Percentiles rank a stretch among this genome's conserved stretches.
Conservation (phyloP, 2,329 filamentous ascomycete genomes). For the Trichoderma asperellum region DNA sequence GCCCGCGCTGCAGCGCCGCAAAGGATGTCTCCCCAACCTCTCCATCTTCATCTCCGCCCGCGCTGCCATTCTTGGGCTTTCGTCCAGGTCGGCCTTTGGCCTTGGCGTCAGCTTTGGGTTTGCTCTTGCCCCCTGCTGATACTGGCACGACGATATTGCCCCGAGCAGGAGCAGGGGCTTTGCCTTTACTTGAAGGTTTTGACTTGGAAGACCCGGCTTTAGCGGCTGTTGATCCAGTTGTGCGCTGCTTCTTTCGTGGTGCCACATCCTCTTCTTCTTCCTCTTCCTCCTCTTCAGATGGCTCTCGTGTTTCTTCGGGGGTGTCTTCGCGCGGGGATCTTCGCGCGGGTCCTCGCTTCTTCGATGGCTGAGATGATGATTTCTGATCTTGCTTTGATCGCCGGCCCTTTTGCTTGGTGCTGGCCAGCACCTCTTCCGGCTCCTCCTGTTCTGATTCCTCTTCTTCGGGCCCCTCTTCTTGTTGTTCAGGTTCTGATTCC, state of each 20-base stretch:
- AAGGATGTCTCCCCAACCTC: conserved; percentile 54
- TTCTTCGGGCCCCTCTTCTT: conserved; percentile 29
- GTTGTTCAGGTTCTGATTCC: conserved; percentile 22
- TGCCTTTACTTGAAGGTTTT: conserved; percentile 14
- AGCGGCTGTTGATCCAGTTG: conserved; percentile 34
- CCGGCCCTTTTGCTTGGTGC: conserved; percentile 31
- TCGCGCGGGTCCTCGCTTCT: conserved; percentile 12
- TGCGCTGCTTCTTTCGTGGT: conserved; percentile 38
- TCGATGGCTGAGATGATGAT: neutral
- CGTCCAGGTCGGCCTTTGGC: conserved; percentile 35
- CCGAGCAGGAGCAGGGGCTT: conserved; percentile 8
- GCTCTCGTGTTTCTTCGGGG: conserved; percentile 15
- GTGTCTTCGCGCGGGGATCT: conserved; percentile 8
- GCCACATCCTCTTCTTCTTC: conserved; percentile 36
- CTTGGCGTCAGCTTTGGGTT: conserved; percentile 35
- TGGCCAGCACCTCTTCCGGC: conserved; percentile 1
- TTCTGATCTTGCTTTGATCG: conserved; percentile 28
- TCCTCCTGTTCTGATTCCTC: conserved; percentile 26
- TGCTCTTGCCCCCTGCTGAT: conserved; percentile 20
- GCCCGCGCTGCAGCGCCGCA: conserved; percentile 56
- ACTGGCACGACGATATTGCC: conserved; percentile 2
- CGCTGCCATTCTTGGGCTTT: conserved; percentile 33
- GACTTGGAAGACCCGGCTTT: conserved; percentile 35
- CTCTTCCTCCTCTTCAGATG: conserved; percentile 29
- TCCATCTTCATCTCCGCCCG: conserved; percentile 38